A percentile compares a stretch with the other conserved stretches of the same genome.
Evolutionary conservation across 257 asterid species (phyloP).

Genomic region (Nicotiana sylvestris): DNA sequence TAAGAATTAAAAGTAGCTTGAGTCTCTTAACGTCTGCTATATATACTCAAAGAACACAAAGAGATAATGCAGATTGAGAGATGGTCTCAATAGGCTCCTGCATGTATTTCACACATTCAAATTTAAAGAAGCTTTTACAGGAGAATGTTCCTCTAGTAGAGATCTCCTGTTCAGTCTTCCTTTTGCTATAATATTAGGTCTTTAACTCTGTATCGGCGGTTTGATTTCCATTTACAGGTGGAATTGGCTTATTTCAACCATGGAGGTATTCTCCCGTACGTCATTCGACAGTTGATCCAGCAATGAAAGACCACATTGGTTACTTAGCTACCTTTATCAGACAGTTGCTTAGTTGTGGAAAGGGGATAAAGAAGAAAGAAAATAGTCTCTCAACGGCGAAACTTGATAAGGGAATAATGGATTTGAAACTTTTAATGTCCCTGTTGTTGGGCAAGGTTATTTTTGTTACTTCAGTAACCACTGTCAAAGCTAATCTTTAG

Average conservation of each 20-base stretch:
- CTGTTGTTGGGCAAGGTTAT: background rate
- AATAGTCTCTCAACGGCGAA: background rate
- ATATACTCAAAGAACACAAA: background rate
- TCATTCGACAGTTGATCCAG: constrained; percentile 49
- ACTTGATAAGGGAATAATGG: background rate
- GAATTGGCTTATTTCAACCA: constrained; percentile 70
- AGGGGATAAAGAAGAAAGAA: background rate
- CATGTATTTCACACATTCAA: background rate
- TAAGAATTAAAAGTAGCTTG: background rate
- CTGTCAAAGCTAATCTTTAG: background rate
- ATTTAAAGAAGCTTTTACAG: background rate
- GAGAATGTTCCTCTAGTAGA: background rate
- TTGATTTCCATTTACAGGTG: constrained; percentile 30
- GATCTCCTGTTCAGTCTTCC: background rate
- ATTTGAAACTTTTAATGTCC: background rate
- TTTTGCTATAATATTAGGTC: background rate
- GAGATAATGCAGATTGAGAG: background rate
- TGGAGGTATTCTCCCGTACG: constrained; percentile 68
- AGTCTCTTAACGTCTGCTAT: background rate
- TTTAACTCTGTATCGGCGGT: background rate
- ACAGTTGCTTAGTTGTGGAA: background rate
- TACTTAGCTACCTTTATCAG: background rate
- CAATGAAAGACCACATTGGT: constrained; percentile 19
- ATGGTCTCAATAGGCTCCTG: background rate
- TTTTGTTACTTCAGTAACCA: background rate